phyloP scores from a whole-genome alignment of 805 yeast genomes.

The Barnettozyma populi region DNA sequence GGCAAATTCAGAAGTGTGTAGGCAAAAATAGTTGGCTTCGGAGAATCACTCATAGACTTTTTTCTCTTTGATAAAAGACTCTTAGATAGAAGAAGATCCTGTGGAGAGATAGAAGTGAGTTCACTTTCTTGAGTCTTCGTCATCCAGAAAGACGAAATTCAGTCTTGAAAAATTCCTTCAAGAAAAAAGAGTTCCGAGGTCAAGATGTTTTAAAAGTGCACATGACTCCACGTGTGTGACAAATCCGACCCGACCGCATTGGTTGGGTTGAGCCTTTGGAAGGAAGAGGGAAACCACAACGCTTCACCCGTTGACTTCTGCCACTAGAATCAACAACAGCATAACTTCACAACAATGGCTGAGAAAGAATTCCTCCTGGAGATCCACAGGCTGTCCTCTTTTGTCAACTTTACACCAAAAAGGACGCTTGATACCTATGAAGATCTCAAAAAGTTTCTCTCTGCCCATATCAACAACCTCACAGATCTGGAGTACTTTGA shows the following conservation, averaged over 20 bases:
- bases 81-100: neutral
- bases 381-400: slow-evolving; percentile 46
- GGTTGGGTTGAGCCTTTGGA: no score
- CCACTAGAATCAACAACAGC: neutral
- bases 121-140: neutral
- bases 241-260: neutral
- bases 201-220: neutral
- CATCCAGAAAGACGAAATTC: neutral
- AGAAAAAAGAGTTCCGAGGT: slow-evolving; percentile 2
- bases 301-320: neutral
- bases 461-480: slow-evolving; percentile 20
- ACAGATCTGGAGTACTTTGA: slow-evolving; percentile 41
- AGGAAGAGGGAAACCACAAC: no score
- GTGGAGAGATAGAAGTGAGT: neutral
- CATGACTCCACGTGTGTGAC: neutral
- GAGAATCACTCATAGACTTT: slow-evolving; percentile 7
- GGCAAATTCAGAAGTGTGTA: neutral
- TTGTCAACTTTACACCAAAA: slow-evolving; percentile 41
- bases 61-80: neutral
- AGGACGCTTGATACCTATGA: slow-evolving; percentile 32
- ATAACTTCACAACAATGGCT: slow-evolving; percentile 6
- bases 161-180: neutral
- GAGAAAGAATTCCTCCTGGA: slow-evolving; percentile 42
- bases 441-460: slow-evolving; percentile 31
- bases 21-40: slow-evolving; percentile 1